Evolutionary conservation across 257 asterid species (phyloP), one percentile per base, ranked within the genome.

Genomic region (Salvia miltiorrhiza): DNA sequence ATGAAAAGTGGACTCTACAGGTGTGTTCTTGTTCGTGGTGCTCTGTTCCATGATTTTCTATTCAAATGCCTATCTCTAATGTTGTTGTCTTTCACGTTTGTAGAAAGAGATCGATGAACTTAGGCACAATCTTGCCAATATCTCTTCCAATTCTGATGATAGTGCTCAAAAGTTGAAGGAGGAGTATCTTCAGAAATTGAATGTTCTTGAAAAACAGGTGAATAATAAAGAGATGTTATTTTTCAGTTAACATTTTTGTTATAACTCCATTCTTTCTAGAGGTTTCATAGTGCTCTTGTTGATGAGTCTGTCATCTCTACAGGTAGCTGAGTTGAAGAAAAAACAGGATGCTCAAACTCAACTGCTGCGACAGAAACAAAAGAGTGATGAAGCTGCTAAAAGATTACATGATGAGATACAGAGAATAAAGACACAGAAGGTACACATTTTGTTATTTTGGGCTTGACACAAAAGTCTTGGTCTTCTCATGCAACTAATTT

Each of bases 311-410:
- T 58, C 54, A 57, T 73, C 47, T 74, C 72, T 79, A 55, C 78
- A 94, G 99, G 99, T 94, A 63, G 85, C 89, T 53, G 93, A 81
- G 77, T 73, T 94, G 82, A 94, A 94, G 88, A 94, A 94, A 67
- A 94, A 94, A 78, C 99, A 94, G 69, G 99, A 94, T 82, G 91
- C 99, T 67, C 99, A 94, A 79, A 95, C 96, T 75, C 99, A 94
- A 76, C 72, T 94, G 60, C 79, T 94, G 78, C 76, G 97, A 80
- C 99, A 94, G 73, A 94, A 94, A 78, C 99, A 89, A 71, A 91
- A 89, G 78, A 94, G 97, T 41, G 99, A 94, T 16, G 99, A 94
- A 72, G 96, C 97, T 75, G 96, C 97, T 20, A 94, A 68, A 83
- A 87, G 88, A 33, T 76, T 94, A 19, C 88, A 88, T 20, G 93